Base-by-base conservation (phyloP, 305 asterid species). In the Striga hermonthica region DNA sequence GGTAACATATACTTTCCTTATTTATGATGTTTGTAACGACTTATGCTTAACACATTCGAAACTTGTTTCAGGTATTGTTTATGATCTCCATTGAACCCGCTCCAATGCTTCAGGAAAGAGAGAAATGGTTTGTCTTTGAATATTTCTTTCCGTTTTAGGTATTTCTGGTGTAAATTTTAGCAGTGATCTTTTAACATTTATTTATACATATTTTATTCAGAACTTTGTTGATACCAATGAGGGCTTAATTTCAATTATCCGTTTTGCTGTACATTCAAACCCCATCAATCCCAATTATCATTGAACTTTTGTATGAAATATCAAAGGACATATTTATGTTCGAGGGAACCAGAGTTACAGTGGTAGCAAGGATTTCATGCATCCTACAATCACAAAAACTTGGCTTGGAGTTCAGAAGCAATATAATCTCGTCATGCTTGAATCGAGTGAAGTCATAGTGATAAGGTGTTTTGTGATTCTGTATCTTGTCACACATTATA, bases 61-160 rank as follows among this genome's bases (percentile, higher is more conserved):
- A 65, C 60, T 74, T 76, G 74, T 80, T 73, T 61, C 69, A 93
- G 99, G 99, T 94, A 59, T 79, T 94, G 75, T 94, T 90, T 76
- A 94, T 90, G 99, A 94, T 90, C 72, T 90, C 97, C 62, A 88
- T 74, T 44, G 98, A 94, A 78, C 98, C 99, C 57, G 96, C 98
- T 78, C 97, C 97, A 65, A 94, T 94, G 99, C 99, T 94, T 14
- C 96, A 90, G 81, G 99, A 94, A 76, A 94, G 91, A 81, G 98
- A 94, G 71, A 94, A 94, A 78, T 94, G 99, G 99, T 90, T 68
- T 65, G 86, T 72, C 80, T 70, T 75, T 66, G 37, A 75, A 56
- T 57, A 80, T 64, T 75, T 67, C 41, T 59, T 64, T 55, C 55
- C 47, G 37, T 73, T 68, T 60, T 45, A 60, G 56, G 54, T 65